A percentile compares a stretch with the other conserved stretches of the same genome.
Evolutionary conservation across 495 filamentous ascomycete species (phyloP).

Genomic region (Aspergillus coremiiformis): DNA sequence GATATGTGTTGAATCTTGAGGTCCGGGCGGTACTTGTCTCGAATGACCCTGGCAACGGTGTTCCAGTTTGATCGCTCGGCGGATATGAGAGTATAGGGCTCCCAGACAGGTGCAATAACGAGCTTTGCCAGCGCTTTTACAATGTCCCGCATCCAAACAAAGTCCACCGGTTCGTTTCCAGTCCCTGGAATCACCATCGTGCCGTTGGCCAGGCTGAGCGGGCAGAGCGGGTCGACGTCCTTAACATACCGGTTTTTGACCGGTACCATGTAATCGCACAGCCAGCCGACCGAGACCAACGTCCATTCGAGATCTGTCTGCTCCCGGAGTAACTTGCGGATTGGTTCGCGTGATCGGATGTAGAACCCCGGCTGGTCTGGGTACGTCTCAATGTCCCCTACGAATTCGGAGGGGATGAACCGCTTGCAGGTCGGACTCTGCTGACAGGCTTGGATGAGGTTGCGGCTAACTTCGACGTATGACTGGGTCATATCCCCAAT

Average conservation of each 20-base stretch:
- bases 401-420: constrained; percentile 22
- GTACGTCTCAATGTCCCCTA: constrained; percentile 16
- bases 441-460: constrained; percentile 15
- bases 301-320: constrained; percentile 14
- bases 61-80: background rate
- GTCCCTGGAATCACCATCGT: background rate
- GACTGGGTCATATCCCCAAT: background rate
- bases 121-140: background rate
- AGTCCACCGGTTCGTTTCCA: constrained; percentile 2
- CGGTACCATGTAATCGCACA: constrained; percentile 23
- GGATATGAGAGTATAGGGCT: background rate
- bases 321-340: constrained; percentile 9
- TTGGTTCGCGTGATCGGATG: constrained; percentile 7
- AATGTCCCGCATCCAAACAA: constrained; percentile 5
- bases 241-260: constrained; percentile 1
- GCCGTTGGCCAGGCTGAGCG: background rate
- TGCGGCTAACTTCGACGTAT: constrained; percentile 2
- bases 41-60: background rate
- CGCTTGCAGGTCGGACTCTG: constrained; percentile 13
- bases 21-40: background rate
- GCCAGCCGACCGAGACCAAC: constrained; percentile 17
- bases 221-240: constrained; percentile 3
- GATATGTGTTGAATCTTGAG: background rate
- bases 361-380: constrained; percentile 15
- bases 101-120: background rate